Evolutionary conservation across 164 flowering plant genomes (phyloP).

Genomic region (Piper longum): DNA sequence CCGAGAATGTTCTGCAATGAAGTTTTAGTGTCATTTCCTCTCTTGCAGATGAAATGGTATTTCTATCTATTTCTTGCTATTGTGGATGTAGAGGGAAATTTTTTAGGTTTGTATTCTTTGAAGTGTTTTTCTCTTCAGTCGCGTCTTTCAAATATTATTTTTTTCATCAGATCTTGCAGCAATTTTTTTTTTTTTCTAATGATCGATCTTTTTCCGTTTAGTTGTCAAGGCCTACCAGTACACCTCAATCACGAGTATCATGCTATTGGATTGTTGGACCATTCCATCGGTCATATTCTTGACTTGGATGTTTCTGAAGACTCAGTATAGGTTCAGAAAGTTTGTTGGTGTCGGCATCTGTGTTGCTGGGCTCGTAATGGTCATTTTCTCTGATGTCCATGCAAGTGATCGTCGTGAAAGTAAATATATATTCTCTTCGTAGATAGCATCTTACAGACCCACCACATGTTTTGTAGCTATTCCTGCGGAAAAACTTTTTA

Average conservation of each 20-base stretch:
- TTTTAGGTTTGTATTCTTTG: conserved; percentile 47
- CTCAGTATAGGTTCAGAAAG: conserved; percentile 57
- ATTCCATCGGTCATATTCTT: conserved; percentile 79
- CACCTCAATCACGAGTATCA: conserved; percentile 87
- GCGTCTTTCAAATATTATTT: neutral
- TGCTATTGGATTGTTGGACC: conserved; percentile 90
- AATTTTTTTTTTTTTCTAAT: too few species aligned
- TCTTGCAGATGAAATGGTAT: conserved; percentile 83
- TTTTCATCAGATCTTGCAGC: neutral
- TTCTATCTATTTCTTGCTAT: conserved; percentile 69
- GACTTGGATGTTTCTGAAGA: conserved; percentile 83
- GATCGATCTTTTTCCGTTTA: conserved; percentile 5
- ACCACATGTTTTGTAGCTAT: neutral
- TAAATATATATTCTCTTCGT: conserved; percentile 7
- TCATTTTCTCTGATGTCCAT: conserved; percentile 88
- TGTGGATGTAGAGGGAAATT: conserved; percentile 94
- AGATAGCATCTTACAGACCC: neutral
- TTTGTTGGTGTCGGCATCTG: conserved; percentile 59
- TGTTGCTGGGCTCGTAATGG: conserved; percentile 71
- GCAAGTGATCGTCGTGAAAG: conserved; percentile 60
- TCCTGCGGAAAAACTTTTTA: neutral
- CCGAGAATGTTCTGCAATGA: neutral
- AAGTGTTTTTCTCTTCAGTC: neutral
- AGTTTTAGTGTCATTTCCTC: neutral
- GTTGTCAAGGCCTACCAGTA: conserved; percentile 99